Conservation (phyloP, 1,139 yeast species). For the Suzukiozyma palmioleophila region DNA sequence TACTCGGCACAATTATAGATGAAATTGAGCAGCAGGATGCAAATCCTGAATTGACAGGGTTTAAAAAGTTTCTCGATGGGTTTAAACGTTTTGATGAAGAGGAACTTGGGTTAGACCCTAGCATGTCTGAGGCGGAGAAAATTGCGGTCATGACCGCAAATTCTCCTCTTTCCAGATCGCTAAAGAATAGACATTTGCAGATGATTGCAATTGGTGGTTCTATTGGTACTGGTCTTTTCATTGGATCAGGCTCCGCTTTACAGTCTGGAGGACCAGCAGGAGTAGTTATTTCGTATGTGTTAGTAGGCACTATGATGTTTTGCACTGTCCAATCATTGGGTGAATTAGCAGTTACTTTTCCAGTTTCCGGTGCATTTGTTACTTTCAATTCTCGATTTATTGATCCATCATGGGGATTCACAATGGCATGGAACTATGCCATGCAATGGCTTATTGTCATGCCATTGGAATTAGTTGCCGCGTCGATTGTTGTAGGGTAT, state of each 20-base stretch:
- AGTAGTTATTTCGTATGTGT: slow-evolving; percentile 56
- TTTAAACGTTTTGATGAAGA: slow-evolving; percentile 50
- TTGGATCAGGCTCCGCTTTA: slow-evolving; percentile 59
- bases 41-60: slow-evolving; percentile 27
- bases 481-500: slow-evolving; percentile 62
- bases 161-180: slow-evolving; percentile 62
- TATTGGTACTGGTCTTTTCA: slow-evolving; percentile 76
- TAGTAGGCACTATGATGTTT: slow-evolving; percentile 46
- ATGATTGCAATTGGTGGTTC: slow-evolving; percentile 90
- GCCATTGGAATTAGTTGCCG: slow-evolving; percentile 73
- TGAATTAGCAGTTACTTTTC: slow-evolving; percentile 68
- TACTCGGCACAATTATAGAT: slow-evolving; percentile 33
- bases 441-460: slow-evolving; percentile 68
- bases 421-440: slow-evolving; percentile 72
- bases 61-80: slow-evolving; percentile 46
- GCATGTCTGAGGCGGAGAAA: slow-evolving; percentile 62
- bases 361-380: slow-evolving; percentile 71
- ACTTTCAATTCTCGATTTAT: slow-evolving; percentile 65
- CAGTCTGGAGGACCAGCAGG: slow-evolving; percentile 73
- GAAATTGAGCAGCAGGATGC: slow-evolving; percentile 33
- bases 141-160: slow-evolving; percentile 63
- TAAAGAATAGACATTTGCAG: slow-evolving; percentile 64
- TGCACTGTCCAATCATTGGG: slow-evolving; percentile 70
- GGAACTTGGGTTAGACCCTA: slow-evolving; percentile 60
- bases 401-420: slow-evolving; percentile 74